Base-by-base conservation (phyloP, 257 asterid genomes). In the Prunella vulgaris region DNA sequence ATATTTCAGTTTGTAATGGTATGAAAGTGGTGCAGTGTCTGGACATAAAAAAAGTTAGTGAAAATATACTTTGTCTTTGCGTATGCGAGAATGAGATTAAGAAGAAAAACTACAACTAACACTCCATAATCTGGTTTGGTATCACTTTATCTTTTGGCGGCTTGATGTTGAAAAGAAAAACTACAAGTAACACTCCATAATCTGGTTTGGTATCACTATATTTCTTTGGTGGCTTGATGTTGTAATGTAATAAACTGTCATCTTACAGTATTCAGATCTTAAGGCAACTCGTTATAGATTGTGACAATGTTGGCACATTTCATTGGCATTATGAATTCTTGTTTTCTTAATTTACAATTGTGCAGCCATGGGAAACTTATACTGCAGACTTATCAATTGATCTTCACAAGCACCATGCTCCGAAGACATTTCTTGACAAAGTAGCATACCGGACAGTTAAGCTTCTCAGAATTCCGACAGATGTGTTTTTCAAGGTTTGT, bases 341-440 rank as follows among this genome's bases (percentile, higher is more conserved):
- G 40, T 14, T 20, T 27, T 22, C 42, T 68, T 71, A 20, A 10
- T 28, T 70, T 78, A 22, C 51, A 18, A 20, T 38, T 71, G 64
- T 78, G 87, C 73, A 92, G 98, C 98, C 98, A 25, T 92, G 98
- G 98, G 96, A 92, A 59, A 75, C 95, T 20, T 89, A 92, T 75
- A 78, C 57, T 28, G 72, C 98, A 40, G 86, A 89, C 75, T 7
- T 79, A 75, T 74, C 94, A 17, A 87, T 92, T 15, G 98, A 92
- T 85, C 84, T 92, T 49, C 56, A 64, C 59, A 92, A 92, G 90
- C 98, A 87, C 78, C 98, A 92, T 69, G 86, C 57, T 24, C 96
- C 98, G 1, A 85, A 66, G 79, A 82, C 86, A 46, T 82, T 87
- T 63, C 21, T 66, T 5, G 98, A 92, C 82, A 89, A 82, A 80